Conservation (phyloP, 2,329 filamentous ascomycete genomes). For the Alternaria sp. region DNA sequence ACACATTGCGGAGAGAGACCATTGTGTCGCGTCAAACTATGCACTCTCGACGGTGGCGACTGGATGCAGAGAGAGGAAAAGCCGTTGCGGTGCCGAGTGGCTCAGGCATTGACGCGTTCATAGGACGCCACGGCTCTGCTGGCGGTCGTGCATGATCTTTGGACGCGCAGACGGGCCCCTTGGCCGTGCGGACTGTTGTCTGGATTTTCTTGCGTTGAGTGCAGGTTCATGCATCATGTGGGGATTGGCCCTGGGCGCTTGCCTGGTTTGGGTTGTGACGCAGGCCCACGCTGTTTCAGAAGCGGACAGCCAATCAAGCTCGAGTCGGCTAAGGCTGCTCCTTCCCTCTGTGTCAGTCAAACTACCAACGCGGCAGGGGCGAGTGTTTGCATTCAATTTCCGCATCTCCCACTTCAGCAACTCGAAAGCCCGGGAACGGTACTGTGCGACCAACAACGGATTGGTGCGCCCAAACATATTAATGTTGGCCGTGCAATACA, state of each 20-base stretch:
- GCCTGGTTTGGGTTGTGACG: slow-evolving; percentile 14
- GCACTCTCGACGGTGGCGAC: not conserved
- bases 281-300: slow-evolving; percentile 26
- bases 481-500: not conserved
- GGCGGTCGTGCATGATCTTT: slow-evolving; percentile 18
- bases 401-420: slow-evolving; percentile 8
- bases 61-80: not conserved
- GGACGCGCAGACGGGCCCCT: slow-evolving; percentile 15
- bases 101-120: slow-evolving; percentile 14
- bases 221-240: slow-evolving; percentile 24
- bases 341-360: slow-evolving; percentile 6
- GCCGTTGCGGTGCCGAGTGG: slow-evolving; percentile 9
- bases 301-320: slow-evolving; percentile 20
- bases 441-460: not conserved
- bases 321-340: slow-evolving; percentile 9
- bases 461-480: not conserved
- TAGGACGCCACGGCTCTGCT: slow-evolving; percentile 18
- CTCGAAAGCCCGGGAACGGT: slow-evolving; percentile 3
- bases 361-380: slow-evolving; percentile 2
- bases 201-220: slow-evolving; percentile 10
- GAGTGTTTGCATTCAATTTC: slow-evolving; percentile 15
- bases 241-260: slow-evolving; percentile 16
- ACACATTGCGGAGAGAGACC: slow-evolving; percentile 2
- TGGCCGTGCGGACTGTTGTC: slow-evolving; percentile 7
- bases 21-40: not conserved